Base-by-base conservation (phyloP, 345 rosid genomes). In the Heritiera littoralis region DNA sequence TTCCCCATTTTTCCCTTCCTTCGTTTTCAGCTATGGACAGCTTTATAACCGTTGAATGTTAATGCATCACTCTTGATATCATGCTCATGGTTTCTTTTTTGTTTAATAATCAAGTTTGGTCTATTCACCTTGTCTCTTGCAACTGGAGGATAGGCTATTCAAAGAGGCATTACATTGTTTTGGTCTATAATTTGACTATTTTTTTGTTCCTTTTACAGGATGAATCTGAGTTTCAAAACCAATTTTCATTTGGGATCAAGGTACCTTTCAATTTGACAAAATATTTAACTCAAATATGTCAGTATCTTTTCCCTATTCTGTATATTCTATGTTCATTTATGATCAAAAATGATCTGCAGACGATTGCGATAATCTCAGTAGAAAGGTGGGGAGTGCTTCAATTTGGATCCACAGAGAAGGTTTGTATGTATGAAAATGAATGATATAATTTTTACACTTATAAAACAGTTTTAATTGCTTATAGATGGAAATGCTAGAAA, bases 371-470 rank as follows among this genome's bases (percentile, higher is more conserved):
- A 54, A 86, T 94, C 76, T 87, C 97, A 6, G 80, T 89, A 69
- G 89, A 87, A 86, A 82, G 91, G 8, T 81, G 77, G 41, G 97
- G 97, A 61, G 95, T 95, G 68, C 46, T 92, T 67, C 97, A 89
- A 84, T 86, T 95, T 76, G 99, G 99, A 85, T 91, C 99, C 67
- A 84, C 82, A 72, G 81, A 78, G 58, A 91, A 92, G 98, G 99
- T 95, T 81, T 77, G 94, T 81, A 43, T 9, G 10, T 52, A 3
- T 13, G 45, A 63, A 54, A 60, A 32, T 43, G 76, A 35, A 45
- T 32, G 70, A 78, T 51, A 52, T 41, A 68, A 49, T 41, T 75
- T 73, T 72, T 40, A 18, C 18, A 6, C 13, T 65, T 17, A 41
- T 28, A 35, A 72, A 67, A 45, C 32, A 41, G 52, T 67, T 70